phyloP scores from a whole-genome alignment of 2,329 filamentous ascomycete species.

The Trichoderma endophyticum region DNA sequence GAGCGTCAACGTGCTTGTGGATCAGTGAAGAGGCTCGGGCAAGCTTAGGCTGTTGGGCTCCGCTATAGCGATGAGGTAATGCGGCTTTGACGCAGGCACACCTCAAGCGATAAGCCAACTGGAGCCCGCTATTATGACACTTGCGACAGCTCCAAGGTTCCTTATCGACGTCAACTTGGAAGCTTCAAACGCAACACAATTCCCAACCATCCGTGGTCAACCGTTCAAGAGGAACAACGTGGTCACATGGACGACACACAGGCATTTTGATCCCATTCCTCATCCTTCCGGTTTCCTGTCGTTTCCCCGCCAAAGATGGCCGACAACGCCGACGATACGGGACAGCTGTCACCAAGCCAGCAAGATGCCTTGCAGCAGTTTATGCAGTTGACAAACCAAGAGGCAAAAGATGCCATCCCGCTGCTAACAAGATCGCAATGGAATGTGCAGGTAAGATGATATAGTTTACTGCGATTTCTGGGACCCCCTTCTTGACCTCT shows the following conservation, averaged over 20 bases:
- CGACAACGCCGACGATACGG: constrained; percentile 49
- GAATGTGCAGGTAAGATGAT: constrained; percentile 75
- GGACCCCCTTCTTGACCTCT: neutral
- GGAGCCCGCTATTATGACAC: neutral
- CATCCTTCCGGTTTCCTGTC: neutral
- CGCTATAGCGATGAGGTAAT: constrained; percentile 4
- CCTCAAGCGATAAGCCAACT: neutral
- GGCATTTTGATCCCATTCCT: neutral
- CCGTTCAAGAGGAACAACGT: neutral
- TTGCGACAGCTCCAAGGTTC: neutral
- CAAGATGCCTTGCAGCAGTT: constrained; percentile 85
- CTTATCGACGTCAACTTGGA: neutral
- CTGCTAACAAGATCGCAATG: constrained; percentile 85
- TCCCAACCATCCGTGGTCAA: neutral
- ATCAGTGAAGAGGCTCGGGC: neutral
- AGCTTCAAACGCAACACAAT: neutral
- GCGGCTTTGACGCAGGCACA: neutral
- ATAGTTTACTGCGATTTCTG: neutral
- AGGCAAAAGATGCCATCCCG: constrained; percentile 69
- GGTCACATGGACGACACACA: neutral
- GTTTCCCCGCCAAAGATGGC: constrained; percentile 29
- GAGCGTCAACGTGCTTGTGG: neutral
- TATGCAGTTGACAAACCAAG: constrained; percentile 82
- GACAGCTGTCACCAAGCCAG: constrained; percentile 71
- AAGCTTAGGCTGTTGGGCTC: neutral